Percentiles rank a stretch among this genome's conserved stretches.
Evolutionary conservation across 495 filamentous ascomycete species (phyloP).

Genomic region (Penicillium turbatum): DNA sequence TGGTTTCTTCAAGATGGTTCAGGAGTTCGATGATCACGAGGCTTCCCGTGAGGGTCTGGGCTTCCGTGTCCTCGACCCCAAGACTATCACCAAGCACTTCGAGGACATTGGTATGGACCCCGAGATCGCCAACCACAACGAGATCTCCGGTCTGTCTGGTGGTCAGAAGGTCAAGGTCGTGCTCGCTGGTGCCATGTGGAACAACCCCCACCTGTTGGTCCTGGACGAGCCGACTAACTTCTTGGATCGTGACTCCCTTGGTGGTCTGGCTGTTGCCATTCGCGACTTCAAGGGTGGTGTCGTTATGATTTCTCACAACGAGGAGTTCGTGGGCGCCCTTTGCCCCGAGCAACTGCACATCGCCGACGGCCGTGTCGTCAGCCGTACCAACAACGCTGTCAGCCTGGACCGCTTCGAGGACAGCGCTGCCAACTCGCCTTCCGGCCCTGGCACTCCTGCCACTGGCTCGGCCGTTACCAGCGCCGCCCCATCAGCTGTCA

Average conservation of each 20-base stretch:
- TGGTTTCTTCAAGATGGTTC: constrained; percentile 88
- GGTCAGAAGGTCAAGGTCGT: constrained; percentile 99
- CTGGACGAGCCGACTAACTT: constrained; percentile 99
- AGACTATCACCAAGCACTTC: constrained; percentile 95
- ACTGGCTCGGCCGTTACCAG: constrained; percentile 53
- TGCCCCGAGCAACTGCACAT: constrained; percentile 95
- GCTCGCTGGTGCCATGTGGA: constrained; percentile 97
- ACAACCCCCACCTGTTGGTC: constrained; percentile 95
- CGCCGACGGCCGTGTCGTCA: constrained; percentile 75
- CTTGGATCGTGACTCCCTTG: constrained; percentile 94
- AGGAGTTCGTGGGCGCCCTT: constrained; percentile 94
- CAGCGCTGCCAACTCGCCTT: constrained; percentile 58
- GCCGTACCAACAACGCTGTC: constrained; percentile 72
- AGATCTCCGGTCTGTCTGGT: constrained; percentile 93
- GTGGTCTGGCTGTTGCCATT: constrained; percentile 92
- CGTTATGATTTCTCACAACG: constrained; percentile 99
- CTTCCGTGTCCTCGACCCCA: constrained; percentile 85
- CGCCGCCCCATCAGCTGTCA: constrained; percentile 67
- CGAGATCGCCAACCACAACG: constrained; percentile 97
- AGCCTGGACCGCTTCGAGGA: constrained; percentile 85
- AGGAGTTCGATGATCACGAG: constrained; percentile 99
- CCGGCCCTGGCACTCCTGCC: constrained; percentile 48
- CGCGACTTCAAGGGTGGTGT: constrained; percentile 97
- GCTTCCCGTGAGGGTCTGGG: constrained; percentile 95
- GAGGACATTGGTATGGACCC: constrained; percentile 94